A percentile compares a stretch with the other conserved stretches of the same genome.
Conservation (phyloP, 495 filamentous ascomycete species). For the Aspergillus mulundensis region DNA sequence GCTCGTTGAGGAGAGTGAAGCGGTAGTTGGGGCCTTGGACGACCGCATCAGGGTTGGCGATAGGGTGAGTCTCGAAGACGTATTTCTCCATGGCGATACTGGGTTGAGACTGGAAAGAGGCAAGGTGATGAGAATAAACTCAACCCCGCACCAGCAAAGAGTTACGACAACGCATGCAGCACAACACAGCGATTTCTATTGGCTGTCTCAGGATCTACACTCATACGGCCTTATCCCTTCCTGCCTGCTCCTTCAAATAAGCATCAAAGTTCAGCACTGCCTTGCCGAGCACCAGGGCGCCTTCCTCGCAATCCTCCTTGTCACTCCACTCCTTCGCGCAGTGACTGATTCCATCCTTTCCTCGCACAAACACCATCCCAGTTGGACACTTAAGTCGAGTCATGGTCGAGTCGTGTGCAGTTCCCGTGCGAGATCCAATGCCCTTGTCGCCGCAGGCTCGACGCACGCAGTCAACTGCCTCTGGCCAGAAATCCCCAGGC, state of each 20-base stretch:
- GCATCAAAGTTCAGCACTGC: not conserved
- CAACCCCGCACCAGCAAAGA: not conserved
- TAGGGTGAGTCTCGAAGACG: slow-evolving; percentile 40
- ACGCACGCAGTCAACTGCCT: not conserved
- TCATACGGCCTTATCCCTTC: not conserved
- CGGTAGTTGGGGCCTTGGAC: slow-evolving; percentile 47
- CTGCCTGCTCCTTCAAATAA: not conserved
- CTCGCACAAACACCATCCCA: not conserved
- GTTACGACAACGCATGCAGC: not conserved
- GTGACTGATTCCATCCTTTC: not conserved
- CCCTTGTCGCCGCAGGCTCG: not conserved
- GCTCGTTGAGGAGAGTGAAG: slow-evolving; percentile 51
- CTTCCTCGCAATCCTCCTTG: not conserved
- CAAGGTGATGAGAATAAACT: not conserved
- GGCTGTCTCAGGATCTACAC: too few relatives aligned
- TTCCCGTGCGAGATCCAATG: not conserved
- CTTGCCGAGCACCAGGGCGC: not conserved
- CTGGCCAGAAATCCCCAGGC: not conserved
- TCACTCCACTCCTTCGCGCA: not conserved
- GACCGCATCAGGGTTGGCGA: slow-evolving; percentile 42
- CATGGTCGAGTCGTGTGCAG: not conserved
- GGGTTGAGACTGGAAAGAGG: not conserved
- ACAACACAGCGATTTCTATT: not conserved
- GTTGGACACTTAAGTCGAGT: not conserved
- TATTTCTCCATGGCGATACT: slow-evolving; percentile 31